Conservation (phyloP, 345 rosid genomes). For the thale cress (Arabidopsis thaliana) region DNA sequence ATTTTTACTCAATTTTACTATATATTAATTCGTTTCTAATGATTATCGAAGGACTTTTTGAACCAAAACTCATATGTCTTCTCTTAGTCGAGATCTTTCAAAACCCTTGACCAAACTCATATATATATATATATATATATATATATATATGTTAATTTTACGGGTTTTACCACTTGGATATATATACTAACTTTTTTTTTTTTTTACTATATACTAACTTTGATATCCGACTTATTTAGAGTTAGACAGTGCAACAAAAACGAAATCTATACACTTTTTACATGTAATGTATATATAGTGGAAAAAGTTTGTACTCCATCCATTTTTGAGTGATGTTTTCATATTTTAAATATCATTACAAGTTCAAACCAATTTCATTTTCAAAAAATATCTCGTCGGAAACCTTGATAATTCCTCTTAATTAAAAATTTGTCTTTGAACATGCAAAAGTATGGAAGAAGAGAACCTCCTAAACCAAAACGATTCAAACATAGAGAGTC, state of each 20-base stretch:
- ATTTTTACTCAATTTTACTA: not conserved
- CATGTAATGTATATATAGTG: no score
- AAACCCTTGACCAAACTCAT: no score
- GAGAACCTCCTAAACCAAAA: not conserved
- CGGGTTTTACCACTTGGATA: not conserved
- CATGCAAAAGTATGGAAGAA: slow-evolving; percentile 1
- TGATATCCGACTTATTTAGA: not conserved
- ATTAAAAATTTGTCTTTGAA: not conserved
- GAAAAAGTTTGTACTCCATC: not conserved
- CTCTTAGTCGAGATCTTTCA: no score
- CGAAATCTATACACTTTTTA: not conserved
- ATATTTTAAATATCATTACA: not conserved
- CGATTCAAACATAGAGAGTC: slow-evolving; percentile 19
- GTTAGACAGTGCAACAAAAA: not conserved
- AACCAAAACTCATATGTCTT: no score
- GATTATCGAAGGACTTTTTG: no score
- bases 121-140: no score
- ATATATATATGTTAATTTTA: no score
- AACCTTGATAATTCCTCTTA: not conserved
- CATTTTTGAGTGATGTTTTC: not conserved
- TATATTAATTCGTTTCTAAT: no score
- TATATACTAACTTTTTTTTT: not conserved
- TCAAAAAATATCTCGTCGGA: not conserved
- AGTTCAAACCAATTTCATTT: not conserved
- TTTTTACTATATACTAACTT: not conserved